phyloP scores from a whole-genome alignment of 2,329 filamentous ascomycete species.

The Aspergillus ochraceus region DNA sequence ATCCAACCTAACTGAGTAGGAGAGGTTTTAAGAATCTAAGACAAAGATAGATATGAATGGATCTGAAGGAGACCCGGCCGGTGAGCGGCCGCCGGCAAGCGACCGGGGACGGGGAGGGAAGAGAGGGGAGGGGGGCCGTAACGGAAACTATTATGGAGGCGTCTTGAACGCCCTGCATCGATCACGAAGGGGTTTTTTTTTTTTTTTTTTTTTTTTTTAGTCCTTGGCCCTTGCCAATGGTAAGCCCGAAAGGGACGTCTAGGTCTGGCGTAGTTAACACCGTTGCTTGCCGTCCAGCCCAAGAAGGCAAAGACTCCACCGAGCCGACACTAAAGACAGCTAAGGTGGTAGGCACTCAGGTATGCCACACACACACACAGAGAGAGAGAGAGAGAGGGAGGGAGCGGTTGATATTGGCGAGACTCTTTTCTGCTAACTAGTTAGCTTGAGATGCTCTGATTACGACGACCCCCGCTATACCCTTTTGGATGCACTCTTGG shows the following conservation, averaged over 20 bases:
- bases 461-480: slow-evolving; percentile 18
- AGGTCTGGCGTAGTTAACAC: not conserved
- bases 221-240: slow-evolving; percentile 15
- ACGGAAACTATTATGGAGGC: slow-evolving; percentile 18
- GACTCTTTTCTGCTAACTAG: not conserved
- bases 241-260: not conserved
- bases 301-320: slow-evolving; percentile 14
- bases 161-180: slow-evolving; percentile 26
- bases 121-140: not conserved
- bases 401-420: slow-evolving; percentile 1
- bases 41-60: slow-evolving; percentile 1
- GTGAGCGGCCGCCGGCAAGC: slow-evolving; percentile 11
- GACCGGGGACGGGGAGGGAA: slow-evolving; percentile 9
- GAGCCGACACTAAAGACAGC: slow-evolving; percentile 13
- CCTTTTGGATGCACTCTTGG: slow-evolving; percentile 3
- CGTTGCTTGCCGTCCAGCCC: slow-evolving; percentile 20
- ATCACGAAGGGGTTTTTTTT: slow-evolving; percentile 14
- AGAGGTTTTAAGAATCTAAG: not conserved
- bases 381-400: slow-evolving; percentile 4
- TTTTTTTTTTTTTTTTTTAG: not conserved
- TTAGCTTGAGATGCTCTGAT: slow-evolving; percentile 9
- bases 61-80: slow-evolving; percentile 5
- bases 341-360: slow-evolving; percentile 15
- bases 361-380: slow-evolving; percentile 5
- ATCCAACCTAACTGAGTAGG: no score